Conservation (phyloP, 2,329 filamentous ascomycete species). For the Aspergillus sojae region DNA sequence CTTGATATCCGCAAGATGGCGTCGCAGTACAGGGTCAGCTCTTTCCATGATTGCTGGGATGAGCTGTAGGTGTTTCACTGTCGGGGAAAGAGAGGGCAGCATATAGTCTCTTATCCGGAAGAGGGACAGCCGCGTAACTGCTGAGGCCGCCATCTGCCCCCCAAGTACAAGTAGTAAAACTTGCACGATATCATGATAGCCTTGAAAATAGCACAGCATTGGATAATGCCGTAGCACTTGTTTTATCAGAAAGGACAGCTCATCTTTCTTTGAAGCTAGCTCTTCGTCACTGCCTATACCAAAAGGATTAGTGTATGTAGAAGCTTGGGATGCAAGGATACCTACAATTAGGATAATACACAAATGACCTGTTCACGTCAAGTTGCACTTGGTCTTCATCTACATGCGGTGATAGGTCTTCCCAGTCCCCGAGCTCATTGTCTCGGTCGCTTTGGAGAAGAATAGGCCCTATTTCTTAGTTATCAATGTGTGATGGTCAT, state of each 20-base stretch:
- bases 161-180: conserved; percentile 87
- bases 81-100: conserved; percentile 82
- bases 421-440: conserved; percentile 52
- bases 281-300: conserved; percentile 68
- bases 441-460: conserved; percentile 46
- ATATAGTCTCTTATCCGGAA: conserved; percentile 96
- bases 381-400: conserved; percentile 91
- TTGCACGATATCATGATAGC: conserved; percentile 97
- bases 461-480: conserved; percentile 48
- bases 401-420: conserved; percentile 69
- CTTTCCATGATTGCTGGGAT: conserved; percentile 78
- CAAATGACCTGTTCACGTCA: conserved; percentile 94
- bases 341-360: conserved; percentile 87
- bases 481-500: conserved; percentile 11
- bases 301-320: conserved; percentile 2
- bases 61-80: conserved; percentile 80
- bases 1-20: conserved; percentile 74
- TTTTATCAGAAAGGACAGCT: conserved; percentile 79
- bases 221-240: conserved; percentile 79
- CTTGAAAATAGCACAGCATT: conserved; percentile 93
- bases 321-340: conserved; percentile 4
- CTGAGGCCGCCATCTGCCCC: conserved; percentile 59
- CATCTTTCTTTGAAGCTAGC: conserved; percentile 69
- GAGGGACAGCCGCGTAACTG: conserved; percentile 79
- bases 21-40: conserved; percentile 71